Conservation (phyloP, 345 rosid species). For the Lepidium africanum region DNA sequence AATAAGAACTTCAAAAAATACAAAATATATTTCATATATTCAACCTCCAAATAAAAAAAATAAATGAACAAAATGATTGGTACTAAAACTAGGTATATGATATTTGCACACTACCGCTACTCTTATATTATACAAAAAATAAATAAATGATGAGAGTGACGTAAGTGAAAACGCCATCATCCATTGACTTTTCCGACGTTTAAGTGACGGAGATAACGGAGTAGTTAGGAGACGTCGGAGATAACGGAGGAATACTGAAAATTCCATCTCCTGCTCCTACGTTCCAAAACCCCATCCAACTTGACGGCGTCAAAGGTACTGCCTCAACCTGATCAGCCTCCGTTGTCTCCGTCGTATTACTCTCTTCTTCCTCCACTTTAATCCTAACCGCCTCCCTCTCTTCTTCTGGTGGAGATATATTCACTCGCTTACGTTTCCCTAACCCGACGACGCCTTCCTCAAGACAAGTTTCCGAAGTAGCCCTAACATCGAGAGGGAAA, state of each 20-base stretch:
- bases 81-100: constrained; percentile 17
- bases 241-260: constrained; percentile 70
- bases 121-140: neutral
- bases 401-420: neutral
- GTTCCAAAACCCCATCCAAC: constrained; percentile 87
- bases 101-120: constrained; percentile 24
- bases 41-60: constrained; percentile 14
- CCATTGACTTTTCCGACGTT: constrained; percentile 19
- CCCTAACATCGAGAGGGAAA: constrained; percentile 73
- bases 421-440: constrained; percentile 22
- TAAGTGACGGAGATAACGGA: constrained; percentile 29
- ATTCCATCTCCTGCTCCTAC: constrained; percentile 57
- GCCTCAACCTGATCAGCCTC: constrained; percentile 16
- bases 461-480: constrained; percentile 1
- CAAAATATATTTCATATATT: neutral
- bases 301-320: constrained; percentile 83
- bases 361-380: constrained; percentile 39
- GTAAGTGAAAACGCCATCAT: constrained; percentile 23
- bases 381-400: neutral
- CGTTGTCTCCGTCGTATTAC: constrained; percentile 10
- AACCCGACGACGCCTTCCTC: neutral
- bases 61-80: constrained; percentile 22
- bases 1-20: neutral
- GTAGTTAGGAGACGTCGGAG: constrained; percentile 69
- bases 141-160: constrained; percentile 15